phyloP scores from a whole-genome alignment of 208 protist genomes.

The Leptomonas pyrrhocoris region DNA sequence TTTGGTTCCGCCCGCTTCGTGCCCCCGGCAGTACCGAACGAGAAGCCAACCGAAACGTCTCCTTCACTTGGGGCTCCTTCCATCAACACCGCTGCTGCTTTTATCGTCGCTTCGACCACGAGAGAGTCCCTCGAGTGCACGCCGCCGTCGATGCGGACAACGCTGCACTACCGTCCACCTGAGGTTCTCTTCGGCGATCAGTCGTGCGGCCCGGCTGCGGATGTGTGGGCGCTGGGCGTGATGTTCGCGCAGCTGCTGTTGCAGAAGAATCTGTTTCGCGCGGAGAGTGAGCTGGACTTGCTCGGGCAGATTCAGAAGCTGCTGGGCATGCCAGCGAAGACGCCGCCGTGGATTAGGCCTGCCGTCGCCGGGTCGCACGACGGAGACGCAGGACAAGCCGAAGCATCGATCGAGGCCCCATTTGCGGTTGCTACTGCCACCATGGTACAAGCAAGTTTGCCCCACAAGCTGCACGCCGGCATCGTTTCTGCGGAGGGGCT shows the following conservation, averaged over 20 bases:
- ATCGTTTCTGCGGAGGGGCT: slow-evolving; percentile 62
- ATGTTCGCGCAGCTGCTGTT: slow-evolving; percentile 88
- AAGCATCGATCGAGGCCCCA: neutral
- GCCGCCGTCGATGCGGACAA: slow-evolving; percentile 76
- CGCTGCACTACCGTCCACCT: slow-evolving; percentile 85
- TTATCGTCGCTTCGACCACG: neutral
- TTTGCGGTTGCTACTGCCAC: neutral
- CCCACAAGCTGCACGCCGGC: slow-evolving; percentile 56
- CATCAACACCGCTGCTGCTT: neutral
- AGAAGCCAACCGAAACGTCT: neutral
- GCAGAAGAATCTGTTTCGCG: slow-evolving; percentile 74
- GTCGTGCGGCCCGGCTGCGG: slow-evolving; percentile 59
- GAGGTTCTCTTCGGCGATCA: slow-evolving; percentile 78
- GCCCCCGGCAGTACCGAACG: neutral
- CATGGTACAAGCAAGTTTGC: slow-evolving; percentile 44
- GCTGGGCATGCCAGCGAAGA: slow-evolving; percentile 47
- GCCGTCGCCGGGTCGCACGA: neutral
- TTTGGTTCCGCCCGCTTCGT: slow-evolving; percentile 87
- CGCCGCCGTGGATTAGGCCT: neutral
- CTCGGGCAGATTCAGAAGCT: slow-evolving; percentile 84
- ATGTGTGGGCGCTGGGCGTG: slow-evolving; percentile 88
- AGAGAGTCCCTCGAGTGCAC: slow-evolving; percentile 44
- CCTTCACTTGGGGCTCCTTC: neutral
- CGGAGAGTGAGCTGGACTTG: slow-evolving; percentile 71
- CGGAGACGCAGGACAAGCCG: neutral